These are phyloP conservation scores for Coniosporium tulheliwenetii DNA, from an alignment of 2,329 filamentous ascomycete species.

Conservation along the genomic window DNA sequence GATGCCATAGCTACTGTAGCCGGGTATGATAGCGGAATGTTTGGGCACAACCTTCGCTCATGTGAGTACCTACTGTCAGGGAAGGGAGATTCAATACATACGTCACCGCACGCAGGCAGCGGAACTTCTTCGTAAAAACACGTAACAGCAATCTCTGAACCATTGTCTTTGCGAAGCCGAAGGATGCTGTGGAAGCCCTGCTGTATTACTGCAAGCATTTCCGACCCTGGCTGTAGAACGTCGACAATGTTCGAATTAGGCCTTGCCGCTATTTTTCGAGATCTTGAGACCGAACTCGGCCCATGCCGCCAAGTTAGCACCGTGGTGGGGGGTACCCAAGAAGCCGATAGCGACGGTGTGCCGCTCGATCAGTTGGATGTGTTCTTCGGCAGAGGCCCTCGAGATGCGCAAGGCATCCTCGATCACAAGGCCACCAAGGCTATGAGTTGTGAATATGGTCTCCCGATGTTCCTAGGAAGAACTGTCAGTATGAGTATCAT, in stretches of 20 bases:
- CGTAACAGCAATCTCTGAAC: not conserved
- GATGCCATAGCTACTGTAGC: constrained; percentile 1
- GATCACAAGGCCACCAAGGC: constrained; percentile 1
- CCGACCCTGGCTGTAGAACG: constrained; percentile 1
- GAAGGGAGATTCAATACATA: not conserved
- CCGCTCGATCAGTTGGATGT: not conserved
- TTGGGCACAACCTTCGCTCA: constrained; percentile 1
- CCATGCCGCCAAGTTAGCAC: constrained; percentile 1
- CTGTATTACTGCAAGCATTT: constrained; percentile 1
- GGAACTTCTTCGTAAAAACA: constrained; percentile 4
- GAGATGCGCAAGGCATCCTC: not conserved
- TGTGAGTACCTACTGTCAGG: no score
- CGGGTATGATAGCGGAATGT: constrained; percentile 1
- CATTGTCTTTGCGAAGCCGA: not conserved
- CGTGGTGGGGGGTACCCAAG: constrained; percentile 1
- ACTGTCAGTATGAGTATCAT: not conserved
- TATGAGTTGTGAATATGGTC: constrained; percentile 1
- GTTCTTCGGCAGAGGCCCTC: not conserved
- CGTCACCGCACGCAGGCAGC: not conserved
- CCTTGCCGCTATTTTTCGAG: not conserved
- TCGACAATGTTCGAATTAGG: constrained; percentile 1
- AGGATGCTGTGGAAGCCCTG: constrained; percentile 2
- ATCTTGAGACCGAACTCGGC: not conserved
- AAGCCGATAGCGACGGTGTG: constrained; percentile 1
- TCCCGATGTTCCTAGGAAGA: not conserved